phyloP scores from a whole-genome alignment of 139 green algal species.

The Bryopsis sp. region DNA sequence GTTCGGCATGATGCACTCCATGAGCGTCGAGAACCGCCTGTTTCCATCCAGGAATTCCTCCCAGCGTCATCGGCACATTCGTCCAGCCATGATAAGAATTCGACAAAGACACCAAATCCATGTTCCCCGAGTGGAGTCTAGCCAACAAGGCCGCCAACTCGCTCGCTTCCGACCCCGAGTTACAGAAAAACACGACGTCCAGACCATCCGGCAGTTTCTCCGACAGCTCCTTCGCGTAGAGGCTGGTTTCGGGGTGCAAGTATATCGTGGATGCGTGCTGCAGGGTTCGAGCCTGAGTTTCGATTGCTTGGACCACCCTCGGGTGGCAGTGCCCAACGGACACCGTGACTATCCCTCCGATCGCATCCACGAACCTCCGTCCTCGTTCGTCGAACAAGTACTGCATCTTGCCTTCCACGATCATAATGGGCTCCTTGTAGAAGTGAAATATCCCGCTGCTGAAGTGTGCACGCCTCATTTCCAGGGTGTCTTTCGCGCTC shows the following conservation, averaged over 20 bases:
- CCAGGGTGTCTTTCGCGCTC: conserved; percentile 65
- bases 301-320: conserved; percentile 42
- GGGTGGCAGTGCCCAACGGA: conserved; percentile 80
- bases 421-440: conserved; percentile 89
- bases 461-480: conserved; percentile 63
- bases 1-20: conserved; percentile 80
- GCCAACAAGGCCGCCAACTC: conserved; percentile 80
- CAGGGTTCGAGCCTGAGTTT: conserved; percentile 48
- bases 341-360: conserved; percentile 96
- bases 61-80: conserved; percentile 76
- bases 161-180: conserved; percentile 75
- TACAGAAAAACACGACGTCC: conserved; percentile 73
- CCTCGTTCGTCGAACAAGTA: conserved; percentile 94
- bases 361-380: conserved; percentile 81
- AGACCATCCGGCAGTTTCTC: conserved; percentile 50
- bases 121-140: conserved; percentile 63
- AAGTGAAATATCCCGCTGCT: conserved; percentile 62
- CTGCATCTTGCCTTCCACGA: conserved; percentile 92
- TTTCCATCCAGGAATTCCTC: conserved; percentile 90
- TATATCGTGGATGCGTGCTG: conserved; percentile 87
- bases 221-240: conserved; percentile 74
- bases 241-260: conserved; percentile 64
- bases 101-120: conserved; percentile 80
- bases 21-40: conserved; percentile 74
- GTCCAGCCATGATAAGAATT: conserved; percentile 92